A percentile compares a stretch with the other conserved stretches of the same genome.
Conservation (phyloP, 148 eudicot species). For the Rhododendron griersonianum region DNA sequence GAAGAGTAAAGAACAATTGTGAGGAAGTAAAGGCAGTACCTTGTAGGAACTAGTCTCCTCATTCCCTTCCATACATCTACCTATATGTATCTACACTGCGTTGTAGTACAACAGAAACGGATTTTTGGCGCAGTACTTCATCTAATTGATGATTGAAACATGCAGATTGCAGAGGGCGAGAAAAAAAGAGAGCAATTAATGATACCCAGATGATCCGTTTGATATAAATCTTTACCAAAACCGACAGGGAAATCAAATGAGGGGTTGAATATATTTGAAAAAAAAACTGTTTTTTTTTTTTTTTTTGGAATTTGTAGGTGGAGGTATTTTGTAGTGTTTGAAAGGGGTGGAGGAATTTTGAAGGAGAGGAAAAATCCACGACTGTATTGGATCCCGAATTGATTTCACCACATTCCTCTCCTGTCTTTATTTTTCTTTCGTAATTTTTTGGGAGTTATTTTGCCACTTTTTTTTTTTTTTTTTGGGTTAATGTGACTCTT, state of each 20-base stretch:
- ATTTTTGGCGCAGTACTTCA: background rate
- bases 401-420: background rate
- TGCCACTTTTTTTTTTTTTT: no score
- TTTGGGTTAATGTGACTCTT: no score
- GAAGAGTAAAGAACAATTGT: background rate
- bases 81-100: background rate
- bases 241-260: background rate
- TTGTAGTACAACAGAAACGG: background rate
- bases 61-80: conserved; percentile 8
- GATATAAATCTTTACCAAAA: background rate
- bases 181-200: background rate
- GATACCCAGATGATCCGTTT: background rate
- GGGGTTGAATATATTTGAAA: background rate
- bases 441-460: background rate
- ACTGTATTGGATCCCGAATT: background rate
- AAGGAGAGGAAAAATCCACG: background rate
- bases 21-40: background rate
- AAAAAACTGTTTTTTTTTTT: no score
- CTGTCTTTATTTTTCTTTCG: background rate
- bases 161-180: background rate
- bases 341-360: background rate
- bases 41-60: conserved; percentile 4
- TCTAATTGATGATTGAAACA: background rate
- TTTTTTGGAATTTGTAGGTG: background rate
- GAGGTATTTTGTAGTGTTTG: background rate